A percentile compares a stretch with the other conserved stretches of the same genome.
phyloP scores from a whole-genome alignment of 78 protist species.

The Dictyostelium firmibasis region DNA sequence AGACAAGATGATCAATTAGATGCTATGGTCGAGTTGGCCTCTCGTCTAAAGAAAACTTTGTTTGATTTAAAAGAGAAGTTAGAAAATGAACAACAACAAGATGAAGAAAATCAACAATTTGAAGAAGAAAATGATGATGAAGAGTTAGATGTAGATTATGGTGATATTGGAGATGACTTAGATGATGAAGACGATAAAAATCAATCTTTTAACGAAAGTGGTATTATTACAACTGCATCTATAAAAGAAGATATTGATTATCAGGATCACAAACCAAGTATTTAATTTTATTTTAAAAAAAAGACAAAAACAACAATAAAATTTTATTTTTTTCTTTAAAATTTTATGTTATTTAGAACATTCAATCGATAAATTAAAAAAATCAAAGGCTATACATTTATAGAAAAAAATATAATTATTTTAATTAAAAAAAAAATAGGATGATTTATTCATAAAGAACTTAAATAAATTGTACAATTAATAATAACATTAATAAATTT shows the following conservation, averaged over 20 bases:
- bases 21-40: constrained; percentile 13
- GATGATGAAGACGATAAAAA: not conserved
- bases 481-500: no score
- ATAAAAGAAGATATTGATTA: not conserved
- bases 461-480: not conserved
- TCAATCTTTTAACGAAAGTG: not conserved
- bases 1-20: constrained; percentile 45
- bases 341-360: no score
- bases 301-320: no score
- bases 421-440: no score
- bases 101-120: not conserved
- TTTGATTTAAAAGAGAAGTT: constrained; percentile 18
- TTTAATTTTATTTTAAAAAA: no score
- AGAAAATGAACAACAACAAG: constrained; percentile 14
- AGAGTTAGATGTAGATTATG: not conserved
- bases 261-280: not conserved
- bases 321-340: no score
- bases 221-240: not conserved
- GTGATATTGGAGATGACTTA: not conserved
- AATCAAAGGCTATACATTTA: no score
- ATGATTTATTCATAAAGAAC: no score
- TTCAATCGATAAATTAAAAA: no score
- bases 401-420: no score
- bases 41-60: constrained; percentile 32
- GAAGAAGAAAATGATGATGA: not conserved